Percentiles rank a stretch among this genome's conserved stretches.
Evolutionary conservation across 805 yeast species (phyloP).

Genomic region (Zygosaccharomyces bailii): DNA sequence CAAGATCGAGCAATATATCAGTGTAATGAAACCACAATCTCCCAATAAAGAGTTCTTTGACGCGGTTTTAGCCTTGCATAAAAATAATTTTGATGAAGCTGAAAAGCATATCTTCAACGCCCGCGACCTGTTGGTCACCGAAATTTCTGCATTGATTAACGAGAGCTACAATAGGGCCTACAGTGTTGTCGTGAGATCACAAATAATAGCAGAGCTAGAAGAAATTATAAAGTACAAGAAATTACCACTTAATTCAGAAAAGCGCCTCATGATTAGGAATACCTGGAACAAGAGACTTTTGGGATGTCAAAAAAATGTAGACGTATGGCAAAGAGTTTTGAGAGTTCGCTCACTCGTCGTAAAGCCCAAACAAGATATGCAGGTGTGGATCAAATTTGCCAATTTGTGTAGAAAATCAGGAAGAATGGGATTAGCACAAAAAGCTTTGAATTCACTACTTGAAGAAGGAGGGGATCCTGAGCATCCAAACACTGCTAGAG

Average conservation of each 20-base stretch:
- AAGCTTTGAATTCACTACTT: constrained; percentile 73
- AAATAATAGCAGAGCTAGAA: constrained; percentile 94
- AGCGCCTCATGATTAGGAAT: constrained; percentile 70
- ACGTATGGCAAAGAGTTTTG: constrained; percentile 96
- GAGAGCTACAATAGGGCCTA: constrained; percentile 97
- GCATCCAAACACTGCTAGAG: constrained; percentile 59
- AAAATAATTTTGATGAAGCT: constrained; percentile 82
- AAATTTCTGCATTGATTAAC: constrained; percentile 87
- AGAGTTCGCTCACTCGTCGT: constrained; percentile 91
- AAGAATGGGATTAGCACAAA: constrained; percentile 86
- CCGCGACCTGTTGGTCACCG: constrained; percentile 85
- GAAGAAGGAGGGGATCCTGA: constrained; percentile 65
- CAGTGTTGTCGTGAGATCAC: constrained; percentile 93
- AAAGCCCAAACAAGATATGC: constrained; percentile 94
- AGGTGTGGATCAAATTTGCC: constrained; percentile 97
- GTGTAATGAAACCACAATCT: constrained; percentile 85
- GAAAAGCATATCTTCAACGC: constrained; percentile 75
- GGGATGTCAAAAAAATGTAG: constrained; percentile 96
- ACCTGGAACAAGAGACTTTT: constrained; percentile 92
- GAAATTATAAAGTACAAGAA: constrained; percentile 89
- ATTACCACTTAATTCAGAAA: constrained; percentile 78
- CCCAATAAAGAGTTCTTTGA: constrained; percentile 95
- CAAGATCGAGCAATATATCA: constrained; percentile 84
- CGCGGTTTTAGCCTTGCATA: constrained; percentile 80
- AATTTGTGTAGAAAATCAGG: constrained; percentile 94